Conservation (phyloP, 2,329 filamentous ascomycete genomes). For the Fusarium anguioides region DNA sequence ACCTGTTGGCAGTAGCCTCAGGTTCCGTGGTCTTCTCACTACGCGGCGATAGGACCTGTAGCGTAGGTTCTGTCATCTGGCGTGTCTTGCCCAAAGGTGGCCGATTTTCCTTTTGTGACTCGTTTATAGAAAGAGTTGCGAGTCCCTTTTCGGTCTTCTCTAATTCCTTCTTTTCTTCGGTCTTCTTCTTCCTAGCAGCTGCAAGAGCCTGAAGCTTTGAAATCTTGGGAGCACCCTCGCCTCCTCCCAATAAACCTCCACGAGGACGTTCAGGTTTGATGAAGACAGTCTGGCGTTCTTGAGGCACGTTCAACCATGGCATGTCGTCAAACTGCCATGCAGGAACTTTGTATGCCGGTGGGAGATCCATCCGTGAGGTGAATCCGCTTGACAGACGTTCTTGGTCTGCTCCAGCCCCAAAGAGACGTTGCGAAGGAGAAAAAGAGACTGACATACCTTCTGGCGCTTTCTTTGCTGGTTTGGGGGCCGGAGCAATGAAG, state of each 20-base stretch:
- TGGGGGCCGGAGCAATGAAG: constrained; percentile 60
- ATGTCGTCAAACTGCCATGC: constrained; percentile 81
- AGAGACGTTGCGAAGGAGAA: constrained; percentile 43
- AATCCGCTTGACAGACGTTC: constrained; percentile 31
- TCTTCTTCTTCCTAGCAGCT: constrained; percentile 86
- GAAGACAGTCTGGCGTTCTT: constrained; percentile 72
- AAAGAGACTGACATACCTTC: constrained; percentile 58
- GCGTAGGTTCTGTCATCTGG: constrained; percentile 18
- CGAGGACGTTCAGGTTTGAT: constrained; percentile 65
- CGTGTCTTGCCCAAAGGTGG: constrained; percentile 36
- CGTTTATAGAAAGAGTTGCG: constrained; percentile 48
- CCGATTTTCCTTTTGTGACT: constrained; percentile 47
- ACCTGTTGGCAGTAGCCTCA: background rate
- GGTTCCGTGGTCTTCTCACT: background rate
- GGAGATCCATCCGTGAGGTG: constrained; percentile 26
- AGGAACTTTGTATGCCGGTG: constrained; percentile 43
- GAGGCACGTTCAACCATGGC: constrained; percentile 83
- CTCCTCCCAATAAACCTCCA: constrained; percentile 82
- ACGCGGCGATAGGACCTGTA: background rate
- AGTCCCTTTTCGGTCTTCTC: constrained; percentile 45
- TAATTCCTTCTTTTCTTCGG: constrained; percentile 67
- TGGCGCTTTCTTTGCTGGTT: constrained; percentile 56
- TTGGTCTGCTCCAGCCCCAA: constrained; percentile 50
- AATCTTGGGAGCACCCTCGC: constrained; percentile 72
- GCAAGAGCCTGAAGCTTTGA: constrained; percentile 94